Conservation (phyloP, 345 rosid species). For the Syzygium oleosum region DNA sequence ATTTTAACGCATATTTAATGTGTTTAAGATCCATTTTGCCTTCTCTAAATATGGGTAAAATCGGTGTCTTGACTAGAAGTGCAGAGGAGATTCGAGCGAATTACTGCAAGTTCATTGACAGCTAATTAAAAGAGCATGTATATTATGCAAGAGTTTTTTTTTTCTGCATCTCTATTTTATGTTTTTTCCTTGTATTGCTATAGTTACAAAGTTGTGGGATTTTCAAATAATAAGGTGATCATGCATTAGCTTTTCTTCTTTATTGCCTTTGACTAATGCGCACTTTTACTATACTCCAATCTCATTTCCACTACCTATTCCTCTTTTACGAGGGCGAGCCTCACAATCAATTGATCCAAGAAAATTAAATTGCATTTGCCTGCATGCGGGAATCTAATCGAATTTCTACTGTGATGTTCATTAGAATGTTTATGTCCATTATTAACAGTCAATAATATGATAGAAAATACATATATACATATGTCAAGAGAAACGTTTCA, state of each 20-base stretch:
- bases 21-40: not conserved
- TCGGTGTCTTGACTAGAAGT: not conserved
- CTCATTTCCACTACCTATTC: not conserved
- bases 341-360: not conserved
- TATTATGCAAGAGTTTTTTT: not conserved
- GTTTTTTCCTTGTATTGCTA: not conserved
- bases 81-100: not conserved
- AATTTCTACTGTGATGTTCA: not conserved
- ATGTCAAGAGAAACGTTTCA: not conserved
- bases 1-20: not conserved
- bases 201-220: not conserved
- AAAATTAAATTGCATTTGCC: not conserved
- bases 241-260: not conserved
- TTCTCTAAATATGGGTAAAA: not conserved
- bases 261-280: not conserved
- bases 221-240: not conserved
- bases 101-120: not conserved
- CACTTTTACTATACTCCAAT: not conserved
- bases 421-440: not conserved
- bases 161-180: not conserved
- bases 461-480: not conserved
- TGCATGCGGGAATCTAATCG: not conserved
- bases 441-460: not conserved
- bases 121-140: not conserved
- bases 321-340: not conserved